Evolutionary conservation across 257 asterid species (phyloP), one percentile per base, ranked within the genome.

Genomic region (Catharanthus roseus): DNA sequence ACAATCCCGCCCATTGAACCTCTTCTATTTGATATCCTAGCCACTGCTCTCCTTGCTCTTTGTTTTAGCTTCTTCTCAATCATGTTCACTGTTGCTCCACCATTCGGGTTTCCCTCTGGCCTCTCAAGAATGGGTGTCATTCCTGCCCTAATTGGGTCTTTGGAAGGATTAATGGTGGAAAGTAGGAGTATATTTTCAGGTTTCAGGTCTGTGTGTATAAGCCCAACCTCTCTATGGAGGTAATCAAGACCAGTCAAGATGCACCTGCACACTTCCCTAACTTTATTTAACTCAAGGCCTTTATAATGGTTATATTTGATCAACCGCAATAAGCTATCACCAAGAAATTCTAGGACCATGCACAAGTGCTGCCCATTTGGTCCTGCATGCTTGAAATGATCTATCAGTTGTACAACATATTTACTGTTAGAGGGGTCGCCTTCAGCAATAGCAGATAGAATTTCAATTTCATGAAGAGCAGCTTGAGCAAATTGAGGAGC

Each of bases 311-410:
- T 88, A 77, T 84, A 86, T 83, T 85, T 91, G 79, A 88, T 85
- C 55, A 95, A 83, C 63, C 85, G 87, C 73, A 95, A 85, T 70
- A 95, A 84, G 83, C 89, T 95, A 80, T 95, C 99, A 39, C 99
- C 99, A 39, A 95, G 95, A 86, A 91, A 95, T 75, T 95, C 97
- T 77, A 95, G 85, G 69, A 85, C 99, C 99, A 95, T 95, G 86
- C 99, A 95, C 65, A 84, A 74, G 79, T 95, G 99, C 82, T 95
- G 99, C 65, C 99, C 97, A 67, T 95, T 95, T 34, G 99, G 99
- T 76, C 99, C 99, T 26, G 85, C 36, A 68, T 95, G 99, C 86
- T 87, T 95, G 72, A 91, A 95, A 82, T 91, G 95, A 77, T 95
- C 99, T 54, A 88, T 73, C 70, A 95, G 82, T 56, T 81, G 85